phyloP scores from a whole-genome alignment of 805 yeast genomes.

The Blastobotrys attinorum region DNA sequence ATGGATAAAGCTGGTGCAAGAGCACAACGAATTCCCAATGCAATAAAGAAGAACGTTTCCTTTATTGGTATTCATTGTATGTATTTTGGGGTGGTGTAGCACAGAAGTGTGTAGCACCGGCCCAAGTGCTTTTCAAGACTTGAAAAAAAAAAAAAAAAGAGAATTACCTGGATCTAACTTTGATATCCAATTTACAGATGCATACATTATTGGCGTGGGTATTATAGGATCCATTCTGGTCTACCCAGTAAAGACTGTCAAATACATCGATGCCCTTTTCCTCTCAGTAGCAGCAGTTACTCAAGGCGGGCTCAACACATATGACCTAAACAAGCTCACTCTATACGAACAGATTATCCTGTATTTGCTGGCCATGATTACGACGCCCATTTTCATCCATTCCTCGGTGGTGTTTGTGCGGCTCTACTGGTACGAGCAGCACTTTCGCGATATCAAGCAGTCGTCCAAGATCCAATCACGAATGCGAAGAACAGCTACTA shows the following conservation, averaged over 20 bases:
- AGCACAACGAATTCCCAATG: too few species aligned
- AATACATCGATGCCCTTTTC: constrained; percentile 75
- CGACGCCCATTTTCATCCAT: constrained; percentile 88
- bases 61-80: too few species aligned
- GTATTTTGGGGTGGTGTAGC: too few species aligned
- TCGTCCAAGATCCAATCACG: constrained; percentile 70
- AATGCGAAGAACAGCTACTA: constrained; percentile 73
- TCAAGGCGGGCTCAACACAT: constrained; percentile 87
- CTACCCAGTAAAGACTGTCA: constrained; percentile 59
- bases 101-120: too few species aligned
- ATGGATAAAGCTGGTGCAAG: too few species aligned
- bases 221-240: constrained; percentile 67
- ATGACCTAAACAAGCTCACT: constrained; percentile 53
- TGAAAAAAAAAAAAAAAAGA: too few species aligned
- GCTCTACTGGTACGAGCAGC: constrained; percentile 81
- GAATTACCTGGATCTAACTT: too few species aligned
- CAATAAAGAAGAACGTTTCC: too few species aligned
- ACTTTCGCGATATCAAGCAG: constrained; percentile 73
- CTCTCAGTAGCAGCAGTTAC: constrained; percentile 71
- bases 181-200: too few species aligned
- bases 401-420: constrained; percentile 69
- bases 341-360: constrained; percentile 76
- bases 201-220: constrained; percentile 52
- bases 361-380: constrained; percentile 51
- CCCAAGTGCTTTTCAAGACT: too few species aligned